These are phyloP conservation scores for Sporisorium sorghi DNA, from an alignment of 1,284 basidiomycete genomes.

Conservation along the genomic window DNA sequence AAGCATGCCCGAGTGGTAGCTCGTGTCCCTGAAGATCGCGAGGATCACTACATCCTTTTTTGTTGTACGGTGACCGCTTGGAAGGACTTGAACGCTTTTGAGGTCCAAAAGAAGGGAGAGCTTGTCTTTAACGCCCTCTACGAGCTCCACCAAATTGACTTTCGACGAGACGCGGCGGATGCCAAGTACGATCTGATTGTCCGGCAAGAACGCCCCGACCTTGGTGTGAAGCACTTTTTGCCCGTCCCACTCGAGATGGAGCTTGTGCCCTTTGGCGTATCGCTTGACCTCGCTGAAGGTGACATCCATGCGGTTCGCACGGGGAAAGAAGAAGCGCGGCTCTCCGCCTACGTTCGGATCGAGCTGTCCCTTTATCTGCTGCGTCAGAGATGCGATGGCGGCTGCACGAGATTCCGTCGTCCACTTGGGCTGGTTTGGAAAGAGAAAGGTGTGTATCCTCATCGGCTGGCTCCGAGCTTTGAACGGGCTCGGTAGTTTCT, in stretches of 20 bases:
- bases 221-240: not conserved
- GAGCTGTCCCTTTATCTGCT: slow-evolving; percentile 3
- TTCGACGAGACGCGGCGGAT: not conserved
- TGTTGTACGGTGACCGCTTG: not conserved
- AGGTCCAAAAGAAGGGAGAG: not conserved
- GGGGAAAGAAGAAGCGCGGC: slow-evolving; percentile 3
- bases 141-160: not conserved
- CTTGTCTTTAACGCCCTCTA: not conserved
- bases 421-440: not conserved
- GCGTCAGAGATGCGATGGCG: not conserved
- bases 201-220: slow-evolving; percentile 6
- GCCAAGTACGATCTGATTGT: slow-evolving; percentile 6
- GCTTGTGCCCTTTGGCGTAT: not conserved
- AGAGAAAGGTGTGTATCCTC: not conserved
- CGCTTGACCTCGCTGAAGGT: slow-evolving; percentile 8
- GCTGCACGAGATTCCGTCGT: not conserved
- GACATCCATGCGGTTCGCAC: not conserved
- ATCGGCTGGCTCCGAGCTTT: not conserved
- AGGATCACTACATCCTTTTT: slow-evolving; percentile 1
- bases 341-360: slow-evolving; percentile 4
- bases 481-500: not conserved
- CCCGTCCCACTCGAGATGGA: slow-evolving; percentile 6
- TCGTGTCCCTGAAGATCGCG: not conserved
- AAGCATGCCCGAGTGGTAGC: slow-evolving; percentile 7
- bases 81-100: not conserved